Conservation (phyloP, 495 filamentous ascomycete genomes). For the Hypoxylon crocopeplum region DNA sequence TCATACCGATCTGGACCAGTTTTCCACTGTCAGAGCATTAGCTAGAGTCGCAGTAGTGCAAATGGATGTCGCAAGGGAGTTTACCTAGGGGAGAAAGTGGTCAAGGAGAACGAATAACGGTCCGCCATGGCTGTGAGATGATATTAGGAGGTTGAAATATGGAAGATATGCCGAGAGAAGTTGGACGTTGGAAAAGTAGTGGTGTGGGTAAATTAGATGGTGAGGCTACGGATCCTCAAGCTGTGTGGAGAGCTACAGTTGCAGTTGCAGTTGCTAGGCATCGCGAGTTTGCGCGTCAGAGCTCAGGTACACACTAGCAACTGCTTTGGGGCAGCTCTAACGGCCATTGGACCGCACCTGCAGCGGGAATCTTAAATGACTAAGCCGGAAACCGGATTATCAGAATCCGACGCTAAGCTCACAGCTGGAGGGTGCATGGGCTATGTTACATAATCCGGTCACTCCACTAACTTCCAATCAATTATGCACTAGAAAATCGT, state of each 20-base stretch:
- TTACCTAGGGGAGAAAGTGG: conserved; percentile 99
- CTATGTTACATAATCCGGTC: conserved; percentile 21
- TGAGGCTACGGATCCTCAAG: conserved; percentile 32
- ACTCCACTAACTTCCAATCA: not conserved
- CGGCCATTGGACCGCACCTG: too few relatives aligned
- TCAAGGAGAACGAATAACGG: conserved; percentile 98
- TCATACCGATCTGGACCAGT: conserved; percentile 82
- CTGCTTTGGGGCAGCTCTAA: conserved; percentile 2
- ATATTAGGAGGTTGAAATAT: conserved; percentile 8
- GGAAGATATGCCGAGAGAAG: conserved; percentile 2
- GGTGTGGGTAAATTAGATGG: conserved; percentile 20
- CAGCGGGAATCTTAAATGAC: not conserved
- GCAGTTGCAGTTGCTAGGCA: conserved; percentile 27
- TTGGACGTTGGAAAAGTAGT: conserved; percentile 6
- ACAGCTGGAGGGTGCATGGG: not conserved
- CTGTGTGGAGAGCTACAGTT: conserved; percentile 34
- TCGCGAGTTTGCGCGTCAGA: conserved; percentile 41
- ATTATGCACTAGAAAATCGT: too few relatives aligned
- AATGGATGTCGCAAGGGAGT: conserved; percentile 33
- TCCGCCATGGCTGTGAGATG: conserved; percentile 76
- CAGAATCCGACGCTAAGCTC: not conserved
- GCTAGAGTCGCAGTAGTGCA: conserved; percentile 31
- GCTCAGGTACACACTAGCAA: conserved; percentile 20
- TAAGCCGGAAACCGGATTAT: conserved; percentile 2
- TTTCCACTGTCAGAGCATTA: conserved; percentile 78